Conservation (phyloP, 345 rosid genomes). For the Eucalyptus grandis region DNA sequence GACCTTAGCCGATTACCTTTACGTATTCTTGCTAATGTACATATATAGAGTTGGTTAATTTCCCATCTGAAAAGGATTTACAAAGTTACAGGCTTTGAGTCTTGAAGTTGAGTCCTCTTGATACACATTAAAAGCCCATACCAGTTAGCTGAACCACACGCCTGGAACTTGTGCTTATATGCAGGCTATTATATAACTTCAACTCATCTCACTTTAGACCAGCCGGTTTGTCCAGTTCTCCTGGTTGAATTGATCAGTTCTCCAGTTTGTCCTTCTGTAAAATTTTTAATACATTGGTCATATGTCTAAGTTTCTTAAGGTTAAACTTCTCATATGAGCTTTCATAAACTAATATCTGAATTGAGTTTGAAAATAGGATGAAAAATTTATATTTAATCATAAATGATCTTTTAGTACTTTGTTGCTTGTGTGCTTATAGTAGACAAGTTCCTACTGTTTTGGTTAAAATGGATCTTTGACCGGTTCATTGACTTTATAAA, state of each 20-base stretch:
- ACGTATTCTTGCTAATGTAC: not conserved
- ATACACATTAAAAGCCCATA: not conserved
- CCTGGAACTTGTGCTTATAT: not conserved
- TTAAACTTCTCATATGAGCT: not conserved
- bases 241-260: not conserved
- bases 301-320: not conserved
- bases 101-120: not conserved
- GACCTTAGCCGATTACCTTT: not conserved
- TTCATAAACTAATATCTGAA: not conserved
- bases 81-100: not conserved
- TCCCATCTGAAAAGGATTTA: not conserved
- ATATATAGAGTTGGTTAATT: not conserved
- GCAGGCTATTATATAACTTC: not conserved
- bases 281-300: not conserved
- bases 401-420: not conserved
- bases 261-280: not conserved
- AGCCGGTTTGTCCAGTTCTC: not conserved
- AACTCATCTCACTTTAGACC: not conserved
- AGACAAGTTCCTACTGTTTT: conserved; percentile 1
- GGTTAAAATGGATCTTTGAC: not conserved
- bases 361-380: too few species aligned
- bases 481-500: not conserved
- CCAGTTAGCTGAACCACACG: not conserved
- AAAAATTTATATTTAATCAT: not conserved
- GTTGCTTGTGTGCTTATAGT: not conserved